These are phyloP conservation scores for Tetradesmus lagerheimii DNA, from an alignment of 139 green algal genomes.

Conservation along the genomic window DNA sequence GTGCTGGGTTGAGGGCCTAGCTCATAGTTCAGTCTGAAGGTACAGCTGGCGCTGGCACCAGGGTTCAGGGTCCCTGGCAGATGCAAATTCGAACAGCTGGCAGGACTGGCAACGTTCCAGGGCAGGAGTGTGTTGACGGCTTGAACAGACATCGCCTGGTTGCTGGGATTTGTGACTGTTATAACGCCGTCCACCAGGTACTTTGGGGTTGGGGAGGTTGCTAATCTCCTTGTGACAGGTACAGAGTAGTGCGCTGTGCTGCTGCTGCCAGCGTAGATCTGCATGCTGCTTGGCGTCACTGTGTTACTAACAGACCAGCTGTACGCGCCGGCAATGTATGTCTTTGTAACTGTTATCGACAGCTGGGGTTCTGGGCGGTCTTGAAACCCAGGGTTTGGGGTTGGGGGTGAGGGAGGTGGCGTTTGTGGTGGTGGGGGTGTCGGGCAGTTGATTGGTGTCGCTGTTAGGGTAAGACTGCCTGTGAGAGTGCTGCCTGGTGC, in stretches of 20 bases:
- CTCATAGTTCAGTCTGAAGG: neutral
- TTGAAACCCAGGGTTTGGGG: slow-evolving; percentile 12
- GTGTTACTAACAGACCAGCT: neutral
- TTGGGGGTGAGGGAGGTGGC: neutral
- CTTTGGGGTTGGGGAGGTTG: neutral
- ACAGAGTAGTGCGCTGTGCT: neutral
- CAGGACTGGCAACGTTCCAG: neutral
- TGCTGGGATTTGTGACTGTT: neutral
- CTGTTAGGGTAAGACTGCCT: neutral
- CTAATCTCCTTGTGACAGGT: neutral
- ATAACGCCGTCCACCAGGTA: neutral
- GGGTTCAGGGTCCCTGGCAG: neutral
- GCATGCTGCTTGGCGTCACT: neutral
- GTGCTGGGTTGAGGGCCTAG: neutral
- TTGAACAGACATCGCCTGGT: neutral
- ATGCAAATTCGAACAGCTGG: neutral
- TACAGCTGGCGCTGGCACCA: neutral
- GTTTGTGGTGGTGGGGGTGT: neutral
- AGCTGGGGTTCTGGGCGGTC: neutral
- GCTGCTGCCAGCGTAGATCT: neutral
- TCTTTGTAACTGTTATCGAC: neutral
- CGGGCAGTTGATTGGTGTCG: neutral
- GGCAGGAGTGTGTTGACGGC: neutral
- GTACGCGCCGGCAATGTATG: neutral
- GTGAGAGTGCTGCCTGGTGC: neutral